A percentile compares a stretch with the other conserved stretches of the same genome.
phyloP scores from a whole-genome alignment of 352 stramenopile genomes.

The Phytophthora agathidicida region DNA sequence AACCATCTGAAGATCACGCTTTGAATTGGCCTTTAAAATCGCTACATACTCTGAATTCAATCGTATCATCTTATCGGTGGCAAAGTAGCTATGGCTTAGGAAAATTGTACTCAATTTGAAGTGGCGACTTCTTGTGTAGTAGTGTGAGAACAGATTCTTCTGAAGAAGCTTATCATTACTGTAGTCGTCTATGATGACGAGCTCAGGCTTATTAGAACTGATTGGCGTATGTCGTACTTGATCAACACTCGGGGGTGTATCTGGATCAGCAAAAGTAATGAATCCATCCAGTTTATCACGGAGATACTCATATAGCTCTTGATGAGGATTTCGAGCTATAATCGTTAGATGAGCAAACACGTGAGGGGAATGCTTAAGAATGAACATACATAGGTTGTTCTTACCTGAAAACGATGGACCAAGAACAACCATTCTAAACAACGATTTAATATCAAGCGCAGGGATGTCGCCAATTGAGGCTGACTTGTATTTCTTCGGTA shows the following conservation, averaged over 20 bases:
- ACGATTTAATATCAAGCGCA: background rate
- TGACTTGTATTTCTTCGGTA: slow-evolving; percentile 5
- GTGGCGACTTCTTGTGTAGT: background rate
- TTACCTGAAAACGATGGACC: slow-evolving; percentile 1
- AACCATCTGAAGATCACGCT: slow-evolving; percentile 19
- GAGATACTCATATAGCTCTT: slow-evolving; percentile 6
- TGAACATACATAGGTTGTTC: slow-evolving; percentile 6
- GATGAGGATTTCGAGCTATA: slow-evolving; percentile 8
- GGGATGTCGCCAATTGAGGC: background rate
- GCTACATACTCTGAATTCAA: slow-evolving; percentile 12
- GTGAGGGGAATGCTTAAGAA: slow-evolving; percentile 10
- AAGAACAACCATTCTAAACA: slow-evolving; percentile 10
- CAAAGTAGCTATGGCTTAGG: slow-evolving; percentile 6
- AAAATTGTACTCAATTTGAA: slow-evolving; percentile 9
- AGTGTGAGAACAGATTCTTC: slow-evolving; percentile 4
- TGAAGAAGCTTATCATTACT: slow-evolving; percentile 14
- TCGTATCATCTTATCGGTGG: slow-evolving; percentile 11
- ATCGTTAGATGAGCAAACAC: slow-evolving; percentile 14
- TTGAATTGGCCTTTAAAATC: slow-evolving; percentile 16
- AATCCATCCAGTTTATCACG: slow-evolving; percentile 7
- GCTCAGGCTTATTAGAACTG: slow-evolving; percentile 11
- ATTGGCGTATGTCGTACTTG: background rate
- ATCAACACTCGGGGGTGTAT: background rate
- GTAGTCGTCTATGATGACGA: slow-evolving; percentile 26
- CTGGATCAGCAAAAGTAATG: slow-evolving; percentile 6